phyloP scores from a whole-genome alignment of 2,329 filamentous ascomycete genomes.

The Coniochaeta sp. region DNA sequence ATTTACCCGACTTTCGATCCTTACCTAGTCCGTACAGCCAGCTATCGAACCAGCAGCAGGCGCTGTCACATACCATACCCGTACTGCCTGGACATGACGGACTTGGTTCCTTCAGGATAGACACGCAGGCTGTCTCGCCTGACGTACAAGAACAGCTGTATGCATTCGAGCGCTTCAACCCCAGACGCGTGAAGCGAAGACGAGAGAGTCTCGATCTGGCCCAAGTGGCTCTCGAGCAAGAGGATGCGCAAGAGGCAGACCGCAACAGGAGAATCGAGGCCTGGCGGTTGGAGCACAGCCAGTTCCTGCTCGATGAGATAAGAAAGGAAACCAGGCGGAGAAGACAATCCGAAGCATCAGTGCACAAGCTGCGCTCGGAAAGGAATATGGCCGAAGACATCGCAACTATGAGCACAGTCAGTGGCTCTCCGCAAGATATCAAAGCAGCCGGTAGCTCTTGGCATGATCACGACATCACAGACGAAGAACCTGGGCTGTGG shows the following conservation, averaged over 20 bases:
- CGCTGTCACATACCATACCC: constrained; percentile 47
- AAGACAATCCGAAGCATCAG: constrained; percentile 46
- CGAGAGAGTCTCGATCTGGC: constrained; percentile 46
- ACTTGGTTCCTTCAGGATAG: constrained; percentile 71
- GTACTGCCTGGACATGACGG: constrained; percentile 91
- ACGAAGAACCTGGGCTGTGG: constrained; percentile 64
- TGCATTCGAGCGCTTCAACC: constrained; percentile 82
- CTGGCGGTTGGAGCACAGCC: constrained; percentile 89
- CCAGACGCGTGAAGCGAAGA: constrained; percentile 52
- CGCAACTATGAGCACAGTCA: constrained; percentile 20
- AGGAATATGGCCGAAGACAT: constrained; percentile 22
- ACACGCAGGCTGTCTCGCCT: constrained; percentile 44
- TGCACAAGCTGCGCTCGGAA: constrained; percentile 15
- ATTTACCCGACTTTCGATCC: constrained; percentile 79
- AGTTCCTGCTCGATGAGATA: constrained; percentile 78
- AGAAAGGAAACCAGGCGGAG: constrained; percentile 73
- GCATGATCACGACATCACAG: constrained; percentile 43
- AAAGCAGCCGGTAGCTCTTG: constrained; percentile 33
- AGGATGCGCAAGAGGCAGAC: constrained; percentile 58
- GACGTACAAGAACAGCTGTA: constrained; percentile 79
- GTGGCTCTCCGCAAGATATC: constrained; percentile 28
- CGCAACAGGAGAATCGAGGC: constrained; percentile 78
- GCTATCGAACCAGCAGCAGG: constrained; percentile 30
- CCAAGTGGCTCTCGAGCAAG: constrained; percentile 44
- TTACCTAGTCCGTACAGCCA: constrained; percentile 34